Conservation (phyloP, 768 basidiomycete genomes). For the Tephrocybe sp. region DNA sequence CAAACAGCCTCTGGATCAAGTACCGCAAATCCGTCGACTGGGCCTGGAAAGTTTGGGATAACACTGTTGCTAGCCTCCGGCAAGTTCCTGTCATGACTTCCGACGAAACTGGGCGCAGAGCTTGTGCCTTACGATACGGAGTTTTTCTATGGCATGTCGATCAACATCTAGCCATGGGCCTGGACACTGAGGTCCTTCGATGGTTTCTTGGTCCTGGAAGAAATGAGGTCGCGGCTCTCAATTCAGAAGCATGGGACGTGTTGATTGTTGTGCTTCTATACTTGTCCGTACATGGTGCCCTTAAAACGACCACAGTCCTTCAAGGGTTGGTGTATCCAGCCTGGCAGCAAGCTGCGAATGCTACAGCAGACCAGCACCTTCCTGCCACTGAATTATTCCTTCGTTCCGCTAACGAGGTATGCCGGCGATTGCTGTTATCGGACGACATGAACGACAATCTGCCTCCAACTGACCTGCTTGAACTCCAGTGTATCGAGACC, state of each 20-base stretch:
- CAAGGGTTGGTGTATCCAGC: constrained; percentile 77
- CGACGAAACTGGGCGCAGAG: constrained; percentile 44
- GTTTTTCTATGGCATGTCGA: constrained; percentile 73
- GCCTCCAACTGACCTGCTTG: constrained; percentile 53
- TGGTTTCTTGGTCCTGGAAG: constrained; percentile 76
- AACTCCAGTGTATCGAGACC: constrained; percentile 69
- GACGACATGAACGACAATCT: constrained; percentile 43
- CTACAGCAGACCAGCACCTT: constrained; percentile 34
- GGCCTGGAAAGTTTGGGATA: constrained; percentile 87
- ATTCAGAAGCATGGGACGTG: constrained; percentile 65
- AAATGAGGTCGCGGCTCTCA: constrained; percentile 60
- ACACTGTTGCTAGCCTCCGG: constrained; percentile 71
- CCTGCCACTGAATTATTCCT: constrained; percentile 52
- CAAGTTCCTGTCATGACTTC: constrained; percentile 60
- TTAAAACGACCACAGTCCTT: constrained; percentile 72
- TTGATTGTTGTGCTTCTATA: constrained; percentile 62
- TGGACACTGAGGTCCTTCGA: constrained; percentile 66
- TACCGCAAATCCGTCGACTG: constrained; percentile 72
- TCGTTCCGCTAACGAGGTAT: constrained; percentile 62
- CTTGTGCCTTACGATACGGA: constrained; percentile 65
- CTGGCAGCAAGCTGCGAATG: constrained; percentile 60
- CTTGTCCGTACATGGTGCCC: constrained; percentile 63
- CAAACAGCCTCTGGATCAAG: constrained; percentile 80
- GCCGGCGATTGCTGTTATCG: constrained; percentile 56
- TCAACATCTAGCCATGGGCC: constrained; percentile 70